Evolutionary conservation across 2,329 filamentous ascomycete genomes (phyloP), one percentile per base, ranked within the genome.

Genomic region (Colletotrichum somersetense): DNA sequence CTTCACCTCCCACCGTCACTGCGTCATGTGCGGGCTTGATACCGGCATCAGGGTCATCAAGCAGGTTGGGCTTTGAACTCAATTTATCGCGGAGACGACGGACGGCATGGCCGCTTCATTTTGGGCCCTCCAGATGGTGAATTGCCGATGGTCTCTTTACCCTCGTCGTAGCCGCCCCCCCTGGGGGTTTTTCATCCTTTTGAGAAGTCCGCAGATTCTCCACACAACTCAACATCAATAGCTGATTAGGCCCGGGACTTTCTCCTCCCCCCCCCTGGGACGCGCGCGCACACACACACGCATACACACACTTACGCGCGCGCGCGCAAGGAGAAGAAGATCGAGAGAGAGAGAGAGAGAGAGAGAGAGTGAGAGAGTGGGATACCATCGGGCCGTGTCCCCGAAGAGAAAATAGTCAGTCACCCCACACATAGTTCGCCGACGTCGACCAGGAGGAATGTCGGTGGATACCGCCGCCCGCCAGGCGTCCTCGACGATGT

Each of bases 81-180:
- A 16, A 55, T 20, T 16, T 52, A 58, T 53, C 58, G 65, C 68
- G 64, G 65, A 62, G 14, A 33, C 18, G 33, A 44, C 30, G 30
- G 30, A 30, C 16, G 38, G 33, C 26, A 46, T 71, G 62, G 64
- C 64, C 68, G 64, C 57, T 26, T 26, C 35, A n/a, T n/a, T 11
- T 44, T 16, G 42, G 42, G 40, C 1, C 38, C 4, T 1, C 18
- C 16, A 18, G 11, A 11, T 48, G 23, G 14, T 71, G 68, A 33
- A 63, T 71, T 71, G 68, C 68, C 68, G 68, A 71, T 40, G 62
- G 18, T 20, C 38, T 66, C 20, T 66, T 50, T 8, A 16, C 38
- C 20, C 56, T 18, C 38, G 55, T 42, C 33, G 59, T 46, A 48
- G 16, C 14, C 11, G 11, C 35, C 11, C 35, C 7, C 42, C 5